A percentile compares a stretch with the other conserved stretches of the same genome.
Conservation (phyloP, 257 asterid species). For the Mentha longifolia region DNA sequence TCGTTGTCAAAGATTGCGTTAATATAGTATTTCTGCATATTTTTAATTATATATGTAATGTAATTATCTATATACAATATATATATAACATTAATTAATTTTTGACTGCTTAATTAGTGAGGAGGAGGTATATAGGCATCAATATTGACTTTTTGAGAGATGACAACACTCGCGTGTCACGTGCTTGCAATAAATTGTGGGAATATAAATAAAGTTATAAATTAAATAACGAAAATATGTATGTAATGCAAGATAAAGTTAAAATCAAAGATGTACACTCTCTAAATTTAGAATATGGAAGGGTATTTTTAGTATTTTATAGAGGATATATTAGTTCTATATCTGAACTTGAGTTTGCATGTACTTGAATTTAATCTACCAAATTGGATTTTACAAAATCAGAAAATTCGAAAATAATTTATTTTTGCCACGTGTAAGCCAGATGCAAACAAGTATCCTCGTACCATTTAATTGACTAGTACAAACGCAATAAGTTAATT, state of each 20-base stretch:
- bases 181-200: background rate
- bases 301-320: background rate
- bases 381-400: background rate
- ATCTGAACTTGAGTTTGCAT: background rate
- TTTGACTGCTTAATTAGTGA: no score
- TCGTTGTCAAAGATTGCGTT: no score
- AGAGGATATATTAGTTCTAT: background rate
- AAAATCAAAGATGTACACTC: background rate
- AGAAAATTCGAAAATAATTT: background rate
- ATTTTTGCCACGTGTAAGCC: background rate
- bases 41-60: no score
- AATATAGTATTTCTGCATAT: no score
- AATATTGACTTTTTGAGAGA: background rate
- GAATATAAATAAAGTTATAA: background rate
- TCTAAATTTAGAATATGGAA: constrained; percentile 2
- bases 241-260: background rate
- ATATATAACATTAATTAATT: no score
- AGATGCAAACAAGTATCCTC: background rate
- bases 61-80: no score
- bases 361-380: background rate
- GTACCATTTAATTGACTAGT: constrained; percentile 1
- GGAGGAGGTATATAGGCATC: background rate
- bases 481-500: no score
- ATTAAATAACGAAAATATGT: background rate
- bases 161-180: background rate